A percentile compares a stretch with the other conserved stretches of the same genome.
phyloP scores from a whole-genome alignment of 2,329 filamentous ascomycete species.

The Epichloe gansuensis region DNA sequence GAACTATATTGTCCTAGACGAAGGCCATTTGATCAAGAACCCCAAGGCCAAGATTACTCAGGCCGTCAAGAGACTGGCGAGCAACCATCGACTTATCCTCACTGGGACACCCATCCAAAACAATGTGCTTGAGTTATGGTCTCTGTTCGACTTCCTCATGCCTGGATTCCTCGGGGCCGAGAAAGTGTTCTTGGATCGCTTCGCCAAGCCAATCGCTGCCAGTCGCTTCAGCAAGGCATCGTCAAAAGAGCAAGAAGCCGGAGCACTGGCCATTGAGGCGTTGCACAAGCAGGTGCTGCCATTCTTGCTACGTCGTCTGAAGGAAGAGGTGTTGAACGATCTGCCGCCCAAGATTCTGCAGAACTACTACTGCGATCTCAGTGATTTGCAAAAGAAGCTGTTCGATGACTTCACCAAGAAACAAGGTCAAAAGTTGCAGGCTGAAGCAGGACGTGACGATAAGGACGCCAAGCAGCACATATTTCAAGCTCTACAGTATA shows the following conservation, averaged over 20 bases:
- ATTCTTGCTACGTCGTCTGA: conserved; percentile 88
- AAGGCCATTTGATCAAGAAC: conserved; percentile 98
- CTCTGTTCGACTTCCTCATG: conserved; percentile 97
- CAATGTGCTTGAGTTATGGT: conserved; percentile 95
- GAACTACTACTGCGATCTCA: conserved; percentile 98
- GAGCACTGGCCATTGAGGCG: conserved; percentile 93
- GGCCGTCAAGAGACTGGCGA: conserved; percentile 78
- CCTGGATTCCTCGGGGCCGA: conserved; percentile 90
- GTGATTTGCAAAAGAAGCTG: conserved; percentile 83
- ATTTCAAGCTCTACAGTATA: conserved; percentile 97
- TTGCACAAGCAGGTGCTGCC: conserved; percentile 95
- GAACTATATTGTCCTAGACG: conserved; percentile 96
- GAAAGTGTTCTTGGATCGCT: conserved; percentile 91
- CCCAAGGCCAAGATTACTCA: conserved; percentile 91
- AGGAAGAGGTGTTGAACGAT: conserved; percentile 95
- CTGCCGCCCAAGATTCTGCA: conserved; percentile 96
- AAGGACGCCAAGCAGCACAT: conserved; percentile 96
- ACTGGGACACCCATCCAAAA: conserved; percentile 97
- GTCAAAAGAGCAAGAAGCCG: conserved; percentile 95
- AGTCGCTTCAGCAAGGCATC: conserved; percentile 95
- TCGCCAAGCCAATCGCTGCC: conserved; percentile 88
- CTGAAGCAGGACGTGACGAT: conserved; percentile 73
- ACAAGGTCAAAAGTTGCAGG: conserved; percentile 76
- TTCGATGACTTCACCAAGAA: conserved; percentile 96
- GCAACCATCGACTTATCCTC: conserved; percentile 90